Evolutionary conservation across 2,329 filamentous ascomycete genomes (phyloP), one percentile per base, ranked within the genome.

Genomic region (Exophiala aquamarina): DNA sequence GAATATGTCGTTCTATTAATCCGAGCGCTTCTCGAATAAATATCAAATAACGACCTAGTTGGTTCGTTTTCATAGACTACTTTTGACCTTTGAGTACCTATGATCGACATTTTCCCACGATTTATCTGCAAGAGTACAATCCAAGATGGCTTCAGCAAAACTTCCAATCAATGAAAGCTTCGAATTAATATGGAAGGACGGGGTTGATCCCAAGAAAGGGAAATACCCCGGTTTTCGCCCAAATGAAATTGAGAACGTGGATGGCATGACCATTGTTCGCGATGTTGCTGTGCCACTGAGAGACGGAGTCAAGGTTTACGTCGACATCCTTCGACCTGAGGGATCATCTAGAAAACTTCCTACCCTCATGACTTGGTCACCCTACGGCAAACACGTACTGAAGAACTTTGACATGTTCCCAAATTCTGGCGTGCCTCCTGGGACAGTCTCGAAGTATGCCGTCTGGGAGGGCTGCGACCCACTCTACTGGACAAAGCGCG

Each of bases 311-410:
- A 18, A 37, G 6, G 7, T 37, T 8, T 37, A 37, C 35, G 17
- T 20, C n/a, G 35, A 37, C 35, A 20, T 37, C 6, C 20, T 37
- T 17, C 35, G 9, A 7, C 35, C 35, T 13, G n/a, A 19, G 18
- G 35, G 19, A 9, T 28, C 35, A 19, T 13, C 14, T 4, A 21
- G 31, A 8, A 73, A 57, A 55, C 48, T 38, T 39, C 84, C 84
- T 0, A 83, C 86, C 0, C 63, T 88, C 7, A 78, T 84, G 2
- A 87, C 84, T 0, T 88, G 87, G 53, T 84, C 84, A 0, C 84
- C 84, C 0, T 87, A 88, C 54, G 84, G 84, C 36, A 88, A 89
- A 57, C 83, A 36, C 31, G 38, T 5, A 2, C 19, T 31, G 7
- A 48, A 48, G 13, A 36, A 10, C 9, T 35, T 36, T 28, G 32